These are phyloP conservation scores for Astragalus membranaceus DNA, from an alignment of 306 rosid species.

Conservation along the genomic window DNA sequence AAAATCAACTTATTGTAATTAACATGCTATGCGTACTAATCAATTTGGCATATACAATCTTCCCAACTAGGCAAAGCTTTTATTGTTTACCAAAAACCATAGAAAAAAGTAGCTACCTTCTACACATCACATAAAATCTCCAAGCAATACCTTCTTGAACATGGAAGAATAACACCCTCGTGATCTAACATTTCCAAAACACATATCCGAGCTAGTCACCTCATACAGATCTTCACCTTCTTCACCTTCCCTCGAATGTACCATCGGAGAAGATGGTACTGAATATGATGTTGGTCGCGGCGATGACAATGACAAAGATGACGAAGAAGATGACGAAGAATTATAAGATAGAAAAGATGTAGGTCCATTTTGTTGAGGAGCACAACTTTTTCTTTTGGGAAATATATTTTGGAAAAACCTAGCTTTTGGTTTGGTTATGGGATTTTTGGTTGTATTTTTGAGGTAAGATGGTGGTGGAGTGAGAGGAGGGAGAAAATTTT, in stretches of 20 bases:
- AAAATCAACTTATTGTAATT: neutral
- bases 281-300: slow-evolving; percentile 15
- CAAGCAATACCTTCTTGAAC: slow-evolving; percentile 48
- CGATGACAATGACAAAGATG: slow-evolving; percentile 20
- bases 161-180: slow-evolving; percentile 44
- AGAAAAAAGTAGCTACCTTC: neutral
- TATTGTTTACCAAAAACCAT: neutral
- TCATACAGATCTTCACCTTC: slow-evolving; percentile 19
- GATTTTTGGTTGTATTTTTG: slow-evolving; percentile 23
- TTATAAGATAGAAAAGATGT: neutral
- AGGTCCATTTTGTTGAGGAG: neutral
- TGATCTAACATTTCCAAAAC: slow-evolving; percentile 21
- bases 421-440: slow-evolving; percentile 11
- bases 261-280: slow-evolving; percentile 40
- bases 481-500: slow-evolving; percentile 35
- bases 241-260: slow-evolving; percentile 8
- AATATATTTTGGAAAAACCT: slow-evolving; percentile 32
- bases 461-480: slow-evolving; percentile 43
- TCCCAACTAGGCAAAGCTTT: neutral
- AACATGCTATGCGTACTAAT: slow-evolving; percentile 5
- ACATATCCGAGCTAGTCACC: slow-evolving; percentile 22
- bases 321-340: slow-evolving; percentile 33
- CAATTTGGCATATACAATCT: slow-evolving; percentile 22
- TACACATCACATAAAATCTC: slow-evolving; percentile 25
- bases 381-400: slow-evolving; percentile 22